phyloP scores from a whole-genome alignment of 805 yeast species.

The Aciculoconidium aculeatum region DNA sequence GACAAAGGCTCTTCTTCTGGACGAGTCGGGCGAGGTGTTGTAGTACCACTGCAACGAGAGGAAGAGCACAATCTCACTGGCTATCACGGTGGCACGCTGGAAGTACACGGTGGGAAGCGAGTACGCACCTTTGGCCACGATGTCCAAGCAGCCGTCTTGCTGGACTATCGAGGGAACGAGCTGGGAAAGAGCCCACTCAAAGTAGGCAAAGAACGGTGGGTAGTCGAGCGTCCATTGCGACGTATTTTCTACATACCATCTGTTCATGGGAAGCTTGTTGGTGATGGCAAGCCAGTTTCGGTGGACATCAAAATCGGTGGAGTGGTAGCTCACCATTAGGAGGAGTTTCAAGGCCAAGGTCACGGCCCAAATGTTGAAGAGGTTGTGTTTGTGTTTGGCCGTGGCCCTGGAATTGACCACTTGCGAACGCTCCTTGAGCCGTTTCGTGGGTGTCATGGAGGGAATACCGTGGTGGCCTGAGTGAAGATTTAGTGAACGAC shows the following conservation, averaged over 20 bases:
- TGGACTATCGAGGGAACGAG: constrained; percentile 60
- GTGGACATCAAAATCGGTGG: constrained; percentile 97
- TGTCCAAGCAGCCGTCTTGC: constrained; percentile 72
- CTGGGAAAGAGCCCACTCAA: constrained; percentile 74
- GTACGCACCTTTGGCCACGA: constrained; percentile 59
- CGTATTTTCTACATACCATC: constrained; percentile 81
- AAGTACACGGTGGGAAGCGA: constrained; percentile 76
- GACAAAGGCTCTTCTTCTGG: constrained; percentile 54
- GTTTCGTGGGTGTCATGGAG: too few species aligned
- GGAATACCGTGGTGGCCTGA: too few species aligned
- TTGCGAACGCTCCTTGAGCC: background rate
- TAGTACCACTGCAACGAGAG: constrained; percentile 68
- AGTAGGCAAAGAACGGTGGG: constrained; percentile 97
- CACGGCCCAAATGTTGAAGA: constrained; percentile 32
- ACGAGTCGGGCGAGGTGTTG: constrained; percentile 37
- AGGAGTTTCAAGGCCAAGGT: constrained; percentile 29
- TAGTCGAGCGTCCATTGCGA: constrained; percentile 94
- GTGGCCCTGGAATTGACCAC: background rate
- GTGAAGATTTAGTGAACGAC: too few species aligned
- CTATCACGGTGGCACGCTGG: constrained; percentile 76
- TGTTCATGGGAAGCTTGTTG: constrained; percentile 56
- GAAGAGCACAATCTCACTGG: constrained; percentile 68
- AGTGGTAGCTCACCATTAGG: constrained; percentile 62
- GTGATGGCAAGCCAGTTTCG: constrained; percentile 96
- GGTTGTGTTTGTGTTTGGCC: constrained; percentile 15